Base-by-base conservation (phyloP, 148 eudicot species). In the Rhododendron kiyosumense region DNA sequence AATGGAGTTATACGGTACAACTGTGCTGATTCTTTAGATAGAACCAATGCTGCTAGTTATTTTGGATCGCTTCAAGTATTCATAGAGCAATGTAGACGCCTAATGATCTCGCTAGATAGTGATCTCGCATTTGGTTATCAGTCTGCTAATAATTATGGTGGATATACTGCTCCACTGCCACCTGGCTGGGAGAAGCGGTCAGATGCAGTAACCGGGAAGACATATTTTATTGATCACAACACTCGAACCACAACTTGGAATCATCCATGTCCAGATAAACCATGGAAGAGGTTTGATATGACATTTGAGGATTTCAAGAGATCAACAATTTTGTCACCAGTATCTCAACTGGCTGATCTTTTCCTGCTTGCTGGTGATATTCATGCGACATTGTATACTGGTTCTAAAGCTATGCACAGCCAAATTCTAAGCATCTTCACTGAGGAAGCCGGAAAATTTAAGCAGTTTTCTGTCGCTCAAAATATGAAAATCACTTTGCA, bases 221-320 rank as follows among this genome's bases (percentile, higher is more conserved):
- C 95, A 69, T 96, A 95, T 89, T 96, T 81, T 90, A 96, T 96
- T 85, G 99, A 96, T 91, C 99, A 96, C 89, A 95, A 96, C 88
- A 96, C 99, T 65, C 93, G 94, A 91, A 96, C 99, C 15, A 96
- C 99, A 24, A 96, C 98, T 14, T 96, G 99, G 99, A 96, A 92
- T 81, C 99, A 96, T 93, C 99, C 99, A 59, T 96, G 99, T 88
- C 99, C 99, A 52, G 99, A 96, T 88, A 96, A 95, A 89, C 98
- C 99, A 34, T 96, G 99, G 99, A 96, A 96, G 87, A 92, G 99
- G 89, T 95, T 96, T 92, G 99, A 96, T 90, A 96, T 96, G 99
- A 88, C 92, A 67, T 96, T 96, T 91, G 99, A 96, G 79, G 98
- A 95, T 89, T 96, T 95, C 48, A 96, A 95, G 92, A 89, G 94